phyloP scores from a whole-genome alignment of 164 flowering plant genomes.

The Liriodendron chinense region DNA sequence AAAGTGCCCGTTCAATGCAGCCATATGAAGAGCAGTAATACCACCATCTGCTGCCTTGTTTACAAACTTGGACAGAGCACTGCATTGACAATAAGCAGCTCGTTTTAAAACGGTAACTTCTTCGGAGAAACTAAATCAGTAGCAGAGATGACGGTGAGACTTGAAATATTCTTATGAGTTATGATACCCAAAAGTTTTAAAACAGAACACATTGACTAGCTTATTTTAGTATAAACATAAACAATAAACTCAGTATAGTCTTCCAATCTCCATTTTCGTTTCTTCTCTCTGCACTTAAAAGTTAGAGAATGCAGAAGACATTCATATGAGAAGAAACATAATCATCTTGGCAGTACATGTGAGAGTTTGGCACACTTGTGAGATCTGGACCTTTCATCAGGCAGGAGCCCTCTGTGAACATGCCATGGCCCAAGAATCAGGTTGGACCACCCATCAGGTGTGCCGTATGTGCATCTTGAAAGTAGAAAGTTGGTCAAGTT shows the following conservation, averaged over 20 bases:
- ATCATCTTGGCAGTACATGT: not conserved
- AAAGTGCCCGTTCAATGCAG: slow-evolving; percentile 89
- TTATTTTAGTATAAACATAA: too few species aligned
- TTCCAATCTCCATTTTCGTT: not conserved
- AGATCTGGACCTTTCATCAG: not conserved
- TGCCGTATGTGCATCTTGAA: not conserved
- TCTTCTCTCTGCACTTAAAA: not conserved
- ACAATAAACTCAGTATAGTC: not conserved
- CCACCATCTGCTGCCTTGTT: slow-evolving; percentile 97
- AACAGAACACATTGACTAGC: not conserved
- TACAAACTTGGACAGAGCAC: slow-evolving; percentile 82
- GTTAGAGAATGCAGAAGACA: not conserved
- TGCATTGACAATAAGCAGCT: slow-evolving; percentile 32
- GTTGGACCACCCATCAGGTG: not conserved
- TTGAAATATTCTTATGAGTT: too few species aligned
- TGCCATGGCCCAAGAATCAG: not conserved
- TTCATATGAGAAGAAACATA: not conserved
- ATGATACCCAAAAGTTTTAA: not conserved
- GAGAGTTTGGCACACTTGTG: not conserved
- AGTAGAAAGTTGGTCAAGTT: not conserved
- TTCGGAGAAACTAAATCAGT: not conserved
- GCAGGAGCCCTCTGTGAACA: not conserved
- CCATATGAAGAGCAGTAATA: slow-evolving; percentile 93
- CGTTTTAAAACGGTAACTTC: not conserved
- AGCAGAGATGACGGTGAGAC: not conserved